These are phyloP conservation scores for Lyophyllum atratum DNA, from an alignment of 768 basidiomycete species.

Conservation along the genomic window DNA sequence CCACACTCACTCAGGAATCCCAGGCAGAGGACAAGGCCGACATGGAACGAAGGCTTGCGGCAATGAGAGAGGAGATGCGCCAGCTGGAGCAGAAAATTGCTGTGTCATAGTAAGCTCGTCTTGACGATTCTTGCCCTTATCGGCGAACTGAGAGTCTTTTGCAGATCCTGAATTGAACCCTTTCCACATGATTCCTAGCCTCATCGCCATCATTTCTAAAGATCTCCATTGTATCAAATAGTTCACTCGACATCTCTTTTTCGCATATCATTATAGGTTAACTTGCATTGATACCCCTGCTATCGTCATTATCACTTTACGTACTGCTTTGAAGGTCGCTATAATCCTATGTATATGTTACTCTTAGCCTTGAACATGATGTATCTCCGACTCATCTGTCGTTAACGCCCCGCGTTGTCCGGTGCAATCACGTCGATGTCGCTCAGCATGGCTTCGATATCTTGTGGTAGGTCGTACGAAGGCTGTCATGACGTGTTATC, in stretches of 20 bases:
- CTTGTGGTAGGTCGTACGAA: too few species aligned
- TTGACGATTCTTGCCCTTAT: background rate
- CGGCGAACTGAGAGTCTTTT: background rate
- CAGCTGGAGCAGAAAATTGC: slow-evolving; percentile 8
- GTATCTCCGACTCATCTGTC: too few species aligned
- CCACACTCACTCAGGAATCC: background rate
- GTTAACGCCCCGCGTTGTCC: too few species aligned
- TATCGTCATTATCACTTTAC: background rate
- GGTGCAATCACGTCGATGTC: too few species aligned
- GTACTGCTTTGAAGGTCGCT: background rate
- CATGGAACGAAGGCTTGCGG: background rate
- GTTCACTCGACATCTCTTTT: background rate
- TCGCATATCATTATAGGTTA: background rate
- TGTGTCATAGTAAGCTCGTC: background rate
- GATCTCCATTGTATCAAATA: background rate
- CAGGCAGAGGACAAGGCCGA: background rate
- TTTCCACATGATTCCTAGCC: background rate
- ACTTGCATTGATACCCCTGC: background rate
- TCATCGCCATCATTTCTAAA: background rate
- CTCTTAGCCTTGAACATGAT: background rate
- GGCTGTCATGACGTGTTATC: too few species aligned
- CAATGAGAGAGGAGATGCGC: slow-evolving; percentile 13
- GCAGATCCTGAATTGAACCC: background rate
- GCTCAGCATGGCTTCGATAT: too few species aligned
- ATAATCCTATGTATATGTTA: background rate